A percentile compares a stretch with the other conserved stretches of the same genome.
These are phyloP conservation scores for Xylaria digitata DNA, from an alignment of 2,329 filamentous ascomycete species.

Conservation along the genomic window DNA sequence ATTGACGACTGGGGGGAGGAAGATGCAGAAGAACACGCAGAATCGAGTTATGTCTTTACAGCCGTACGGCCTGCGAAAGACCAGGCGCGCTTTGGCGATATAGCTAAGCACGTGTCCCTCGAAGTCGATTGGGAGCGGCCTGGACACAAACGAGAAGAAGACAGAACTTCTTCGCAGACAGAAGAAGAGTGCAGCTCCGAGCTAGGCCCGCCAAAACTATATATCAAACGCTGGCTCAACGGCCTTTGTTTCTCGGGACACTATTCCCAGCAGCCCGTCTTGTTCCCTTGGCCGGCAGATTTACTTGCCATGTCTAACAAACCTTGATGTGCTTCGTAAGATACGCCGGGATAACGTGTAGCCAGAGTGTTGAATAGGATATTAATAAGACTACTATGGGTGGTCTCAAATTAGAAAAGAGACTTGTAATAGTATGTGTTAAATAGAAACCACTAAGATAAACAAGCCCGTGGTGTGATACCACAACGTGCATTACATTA, in stretches of 20 bases:
- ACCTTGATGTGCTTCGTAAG: slow-evolving; percentile 3
- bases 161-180: background rate
- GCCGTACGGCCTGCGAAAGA: slow-evolving; percentile 34
- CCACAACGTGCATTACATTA: background rate
- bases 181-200: background rate
- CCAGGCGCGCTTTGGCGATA: slow-evolving; percentile 26
- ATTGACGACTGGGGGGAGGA: slow-evolving; percentile 37
- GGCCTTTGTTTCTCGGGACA: slow-evolving; percentile 46
- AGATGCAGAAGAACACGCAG: slow-evolving; percentile 16
- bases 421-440: slow-evolving; percentile 5
- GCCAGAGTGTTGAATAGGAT: background rate
- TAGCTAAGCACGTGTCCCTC: slow-evolving; percentile 46
- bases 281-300: slow-evolving; percentile 47
- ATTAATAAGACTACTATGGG: too few species aligned
- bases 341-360: background rate
- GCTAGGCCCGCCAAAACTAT: slow-evolving; percentile 39
- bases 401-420: slow-evolving; percentile 1
- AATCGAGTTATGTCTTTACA: slow-evolving; percentile 44
- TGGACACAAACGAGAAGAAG: slow-evolving; percentile 12
- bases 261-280: slow-evolving; percentile 35
- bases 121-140: slow-evolving; percentile 46
- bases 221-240: slow-evolving; percentile 48
- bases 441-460: background rate
- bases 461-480: background rate
- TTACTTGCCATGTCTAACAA: slow-evolving; percentile 35